phyloP scores from a whole-genome alignment of 192 early-diverging fungal species.

The Coemansia sp. region DNA sequence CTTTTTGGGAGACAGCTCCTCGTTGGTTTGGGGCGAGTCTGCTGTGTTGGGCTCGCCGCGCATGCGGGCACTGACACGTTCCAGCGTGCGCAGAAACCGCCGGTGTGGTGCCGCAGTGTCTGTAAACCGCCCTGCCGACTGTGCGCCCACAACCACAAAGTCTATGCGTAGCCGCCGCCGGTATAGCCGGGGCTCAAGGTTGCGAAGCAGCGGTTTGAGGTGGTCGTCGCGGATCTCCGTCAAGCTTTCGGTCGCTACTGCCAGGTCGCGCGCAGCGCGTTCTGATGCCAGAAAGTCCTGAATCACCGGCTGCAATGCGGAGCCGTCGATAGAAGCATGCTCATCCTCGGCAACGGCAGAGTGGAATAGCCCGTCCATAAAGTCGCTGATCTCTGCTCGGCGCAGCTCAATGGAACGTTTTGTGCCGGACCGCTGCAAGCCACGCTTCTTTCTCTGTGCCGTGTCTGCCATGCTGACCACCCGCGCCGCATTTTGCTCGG shows the following conservation, averaged over 20 bases:
- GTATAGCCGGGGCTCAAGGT: slow-evolving; percentile 51
- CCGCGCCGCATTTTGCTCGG: slow-evolving; percentile 13
- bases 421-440: slow-evolving; percentile 41
- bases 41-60: slow-evolving; percentile 28
- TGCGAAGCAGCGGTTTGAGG: slow-evolving; percentile 52
- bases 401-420: slow-evolving; percentile 51
- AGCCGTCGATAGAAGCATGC: not conserved
- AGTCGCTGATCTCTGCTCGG: slow-evolving; percentile 43
- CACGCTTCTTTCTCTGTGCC: slow-evolving; percentile 21
- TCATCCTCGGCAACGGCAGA: not conserved
- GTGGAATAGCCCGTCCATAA: slow-evolving; percentile 46
- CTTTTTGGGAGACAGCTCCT: slow-evolving; percentile 12
- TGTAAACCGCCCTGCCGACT: slow-evolving; percentile 12
- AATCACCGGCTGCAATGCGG: slow-evolving; percentile 8
- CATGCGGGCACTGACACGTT: slow-evolving; percentile 37
- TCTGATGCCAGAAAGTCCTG: slow-evolving; percentile 23
- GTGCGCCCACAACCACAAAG: slow-evolving; percentile 48
- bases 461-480: slow-evolving; percentile 18
- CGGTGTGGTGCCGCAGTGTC: slow-evolving; percentile 43
- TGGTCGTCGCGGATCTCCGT: slow-evolving; percentile 54
- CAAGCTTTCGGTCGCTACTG: slow-evolving; percentile 49
- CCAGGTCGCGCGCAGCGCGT: slow-evolving; percentile 36
- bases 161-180: slow-evolving; percentile 51
- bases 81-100: slow-evolving; percentile 47
- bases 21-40: slow-evolving; percentile 24